Percentiles rank a stretch among this genome's conserved stretches.
phyloP scores from a whole-genome alignment of 768 basidiomycete genomes.

The Russula earlei region DNA sequence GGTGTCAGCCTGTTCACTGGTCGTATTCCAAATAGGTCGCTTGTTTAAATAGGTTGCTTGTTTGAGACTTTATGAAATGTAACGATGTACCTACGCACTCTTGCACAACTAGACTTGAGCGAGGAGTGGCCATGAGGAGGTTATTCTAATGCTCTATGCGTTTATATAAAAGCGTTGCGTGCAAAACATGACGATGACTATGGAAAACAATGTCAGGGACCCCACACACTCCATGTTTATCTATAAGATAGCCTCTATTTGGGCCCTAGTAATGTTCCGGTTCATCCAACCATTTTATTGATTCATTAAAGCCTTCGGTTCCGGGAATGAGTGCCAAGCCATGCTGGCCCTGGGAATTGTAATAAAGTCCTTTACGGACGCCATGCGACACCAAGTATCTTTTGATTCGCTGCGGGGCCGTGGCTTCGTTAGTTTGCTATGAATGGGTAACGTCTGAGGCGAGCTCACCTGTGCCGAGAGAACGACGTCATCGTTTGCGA shows the following conservation, averaged over 20 bases:
- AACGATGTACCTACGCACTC: background rate
- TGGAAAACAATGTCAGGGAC: background rate
- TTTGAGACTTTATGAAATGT: background rate
- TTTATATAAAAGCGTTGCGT: background rate
- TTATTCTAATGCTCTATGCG: background rate
- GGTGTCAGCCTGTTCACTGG: background rate
- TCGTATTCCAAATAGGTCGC: background rate
- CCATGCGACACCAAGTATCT: constrained; percentile 72
- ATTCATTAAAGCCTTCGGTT: constrained; percentile 42
- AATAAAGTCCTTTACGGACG: constrained; percentile 53
- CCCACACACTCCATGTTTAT: background rate
- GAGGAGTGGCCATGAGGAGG: background rate
- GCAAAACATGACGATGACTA: background rate
- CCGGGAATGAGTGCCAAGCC: constrained; percentile 49
- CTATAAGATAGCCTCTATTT: background rate
- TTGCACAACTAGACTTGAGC: background rate
- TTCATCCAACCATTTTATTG: constrained; percentile 53
- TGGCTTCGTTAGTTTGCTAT: background rate
- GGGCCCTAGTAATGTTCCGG: constrained; percentile 2
- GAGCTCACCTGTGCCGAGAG: constrained; percentile 54
- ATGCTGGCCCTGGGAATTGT: constrained; percentile 53
- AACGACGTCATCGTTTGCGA: constrained; percentile 80
- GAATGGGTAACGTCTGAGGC: background rate
- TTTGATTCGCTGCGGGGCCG: constrained; percentile 47
- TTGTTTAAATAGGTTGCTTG: background rate